A percentile compares a stretch with the other conserved stretches of the same genome.
These are phyloP conservation scores for Pachyrhizus erosus DNA, from an alignment of 306 rosid genomes.

Conservation along the genomic window DNA sequence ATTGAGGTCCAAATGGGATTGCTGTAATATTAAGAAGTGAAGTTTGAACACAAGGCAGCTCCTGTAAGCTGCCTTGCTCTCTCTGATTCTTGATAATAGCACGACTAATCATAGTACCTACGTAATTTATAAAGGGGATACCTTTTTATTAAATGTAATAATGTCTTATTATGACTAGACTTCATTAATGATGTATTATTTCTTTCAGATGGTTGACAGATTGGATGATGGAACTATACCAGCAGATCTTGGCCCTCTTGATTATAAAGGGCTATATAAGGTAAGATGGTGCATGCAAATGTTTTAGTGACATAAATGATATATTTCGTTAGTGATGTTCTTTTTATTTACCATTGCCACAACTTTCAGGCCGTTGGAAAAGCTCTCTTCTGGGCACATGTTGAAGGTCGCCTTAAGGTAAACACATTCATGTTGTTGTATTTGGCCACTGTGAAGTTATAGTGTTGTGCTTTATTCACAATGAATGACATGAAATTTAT, in stretches of 20 bases:
- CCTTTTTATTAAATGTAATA: slow-evolving; percentile 13
- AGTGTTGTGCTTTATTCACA: slow-evolving; percentile 27
- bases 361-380: slow-evolving; percentile 91
- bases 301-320: neutral
- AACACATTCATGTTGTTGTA: slow-evolving; percentile 26
- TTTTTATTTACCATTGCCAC: slow-evolving; percentile 49
- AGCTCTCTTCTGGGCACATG: slow-evolving; percentile 98
- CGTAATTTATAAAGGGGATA: slow-evolving; percentile 12
- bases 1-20: slow-evolving; percentile 18
- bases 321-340: slow-evolving; percentile 27
- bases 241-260: slow-evolving; percentile 76
- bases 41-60: slow-evolving; percentile 14
- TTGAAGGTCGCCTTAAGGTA: slow-evolving; percentile 98
- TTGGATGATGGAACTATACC: slow-evolving; percentile 81
- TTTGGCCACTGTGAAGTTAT: neutral
- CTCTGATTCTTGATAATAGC: slow-evolving; percentile 20
- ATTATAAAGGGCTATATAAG: slow-evolving; percentile 95
- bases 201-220: slow-evolving; percentile 95
- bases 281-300: slow-evolving; percentile 48
- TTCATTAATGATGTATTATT: slow-evolving; percentile 45
- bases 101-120: neutral
- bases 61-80: neutral
- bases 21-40: slow-evolving; percentile 31
- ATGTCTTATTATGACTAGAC: slow-evolving; percentile 6
- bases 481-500: slow-evolving; percentile 46